Evolutionary conservation across 2,329 filamentous ascomycete species (phyloP), one percentile per base, ranked within the genome.

Genomic region (Blastomyces silverae): DNA sequence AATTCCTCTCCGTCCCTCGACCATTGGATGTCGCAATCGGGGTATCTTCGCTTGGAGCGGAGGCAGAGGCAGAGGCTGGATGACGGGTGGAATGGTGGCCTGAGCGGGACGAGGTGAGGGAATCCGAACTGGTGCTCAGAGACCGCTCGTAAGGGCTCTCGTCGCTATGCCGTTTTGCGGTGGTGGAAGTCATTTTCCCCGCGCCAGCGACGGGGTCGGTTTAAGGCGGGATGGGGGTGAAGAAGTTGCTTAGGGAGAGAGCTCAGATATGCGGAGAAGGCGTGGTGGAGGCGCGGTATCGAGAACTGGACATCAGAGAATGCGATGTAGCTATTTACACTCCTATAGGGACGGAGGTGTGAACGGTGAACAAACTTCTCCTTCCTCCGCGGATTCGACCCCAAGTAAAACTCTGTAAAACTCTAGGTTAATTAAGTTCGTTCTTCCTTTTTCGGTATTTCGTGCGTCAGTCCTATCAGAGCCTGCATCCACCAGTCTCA

Each of bases 11-110:
- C n/a, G 55, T 61, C 22, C 66, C 66, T 42, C 67, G 67, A 6
- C 66, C 25, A 25, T 34, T 62, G 37, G 67, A 68, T 57, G 69
- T 71, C 42, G 74, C 69, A 46, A 77, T 76, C 25, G 74, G 73
- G 2, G 74, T 77, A 57, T 66, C 68, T 67, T 77, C 75, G 62
- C 69, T 72, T 61, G 67, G 58, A 31, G 42, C 20, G 22, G 42
- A 22, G n/a, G 56, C 11, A 22, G 37, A 10, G 44, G 22, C 37
- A 34, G 55, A 7, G 15, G 37, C 37, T 3, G n/a, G 2, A 2
- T 25, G 34, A 15, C 22, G 56, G 34, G 15, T 31, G 17, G 52
- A 34, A 55, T 8, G 6, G 20, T 17, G 52, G 2, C 25, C 25
- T 17, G 52, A 55, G 17, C 52, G 17, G 7, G 52, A 55, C 3